These are phyloP conservation scores for Acer saccharum DNA, from an alignment of 345 rosid genomes.

Conservation along the genomic window DNA sequence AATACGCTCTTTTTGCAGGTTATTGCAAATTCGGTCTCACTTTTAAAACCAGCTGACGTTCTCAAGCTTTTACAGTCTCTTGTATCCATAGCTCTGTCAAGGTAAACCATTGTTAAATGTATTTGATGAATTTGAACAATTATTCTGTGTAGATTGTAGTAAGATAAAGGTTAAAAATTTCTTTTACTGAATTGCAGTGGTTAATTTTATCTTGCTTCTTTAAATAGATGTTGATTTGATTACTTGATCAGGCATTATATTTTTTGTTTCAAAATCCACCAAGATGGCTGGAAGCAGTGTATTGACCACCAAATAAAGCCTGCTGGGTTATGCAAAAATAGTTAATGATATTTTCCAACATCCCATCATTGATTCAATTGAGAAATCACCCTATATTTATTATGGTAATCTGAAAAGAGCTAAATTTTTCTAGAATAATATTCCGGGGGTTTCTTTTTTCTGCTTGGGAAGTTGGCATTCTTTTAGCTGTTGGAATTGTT, in stretches of 20 bases:
- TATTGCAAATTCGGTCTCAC: conserved; percentile 75
- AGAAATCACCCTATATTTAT: neutral
- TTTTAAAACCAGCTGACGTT: conserved; percentile 73
- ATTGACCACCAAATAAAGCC: neutral
- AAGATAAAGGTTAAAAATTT: neutral
- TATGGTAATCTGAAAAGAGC: neutral
- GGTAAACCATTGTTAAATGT: conserved; percentile 41
- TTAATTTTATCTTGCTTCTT: neutral
- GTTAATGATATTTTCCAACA: neutral
- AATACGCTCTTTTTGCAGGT: conserved; percentile 46
- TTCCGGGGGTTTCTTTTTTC: neutral
- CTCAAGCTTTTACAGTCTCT: conserved; percentile 75
- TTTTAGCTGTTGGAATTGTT: neutral
- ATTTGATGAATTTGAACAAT: neutral
- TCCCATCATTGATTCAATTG: neutral
- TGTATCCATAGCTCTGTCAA: conserved; percentile 67
- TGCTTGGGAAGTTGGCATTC: neutral
- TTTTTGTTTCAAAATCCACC: neutral
- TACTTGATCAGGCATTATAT: neutral
- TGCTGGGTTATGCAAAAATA: neutral
- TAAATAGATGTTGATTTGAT: neutral
- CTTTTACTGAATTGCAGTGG: neutral
- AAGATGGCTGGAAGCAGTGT: neutral
- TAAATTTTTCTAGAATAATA: neutral
- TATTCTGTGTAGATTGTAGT: neutral